Conservation (phyloP, 2,329 filamentous ascomycete genomes). For the Penicillium digitatum region DNA sequence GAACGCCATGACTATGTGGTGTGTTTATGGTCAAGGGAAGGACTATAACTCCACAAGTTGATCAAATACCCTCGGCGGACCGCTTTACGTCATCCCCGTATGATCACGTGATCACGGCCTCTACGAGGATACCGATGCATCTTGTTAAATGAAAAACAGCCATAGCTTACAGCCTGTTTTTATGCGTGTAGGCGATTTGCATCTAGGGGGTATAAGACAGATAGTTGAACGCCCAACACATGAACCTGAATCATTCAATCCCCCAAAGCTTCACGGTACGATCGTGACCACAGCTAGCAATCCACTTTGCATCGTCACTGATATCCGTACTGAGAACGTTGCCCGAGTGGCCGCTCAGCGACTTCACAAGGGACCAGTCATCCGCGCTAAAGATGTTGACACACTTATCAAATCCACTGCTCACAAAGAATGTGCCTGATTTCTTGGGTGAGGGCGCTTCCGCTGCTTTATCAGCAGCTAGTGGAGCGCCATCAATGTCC, state of each 20-base stretch:
- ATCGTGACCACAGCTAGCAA: constrained; percentile 91
- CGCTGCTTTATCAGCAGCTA: constrained; percentile 13
- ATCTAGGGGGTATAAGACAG: neutral
- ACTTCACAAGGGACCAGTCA: constrained; percentile 88
- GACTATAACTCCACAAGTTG: neutral
- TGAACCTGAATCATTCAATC: constrained; percentile 59
- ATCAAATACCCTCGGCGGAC: constrained; percentile 1
- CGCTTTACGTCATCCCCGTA: constrained; percentile 24
- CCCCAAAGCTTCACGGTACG: constrained; percentile 96
- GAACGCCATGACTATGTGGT: constrained; percentile 12
- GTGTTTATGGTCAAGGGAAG: neutral
- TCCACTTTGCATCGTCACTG: constrained; percentile 81
- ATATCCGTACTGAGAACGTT: constrained; percentile 90
- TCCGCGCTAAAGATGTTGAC: constrained; percentile 95
- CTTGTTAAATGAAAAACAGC: neutral
- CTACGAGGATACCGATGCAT: too few species aligned
- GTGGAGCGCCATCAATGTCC: constrained; percentile 30
- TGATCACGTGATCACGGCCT: constrained; percentile 16
- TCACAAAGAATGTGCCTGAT: constrained; percentile 86
- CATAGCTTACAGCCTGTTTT: neutral
- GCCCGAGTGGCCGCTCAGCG: constrained; percentile 81
- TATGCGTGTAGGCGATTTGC: neutral
- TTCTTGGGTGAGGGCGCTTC: constrained; percentile 64
- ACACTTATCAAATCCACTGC: constrained; percentile 86
- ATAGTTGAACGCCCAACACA: neutral